Conservation (phyloP, 495 filamentous ascomycete species). For the Aspergillus sclerotioniger region DNA sequence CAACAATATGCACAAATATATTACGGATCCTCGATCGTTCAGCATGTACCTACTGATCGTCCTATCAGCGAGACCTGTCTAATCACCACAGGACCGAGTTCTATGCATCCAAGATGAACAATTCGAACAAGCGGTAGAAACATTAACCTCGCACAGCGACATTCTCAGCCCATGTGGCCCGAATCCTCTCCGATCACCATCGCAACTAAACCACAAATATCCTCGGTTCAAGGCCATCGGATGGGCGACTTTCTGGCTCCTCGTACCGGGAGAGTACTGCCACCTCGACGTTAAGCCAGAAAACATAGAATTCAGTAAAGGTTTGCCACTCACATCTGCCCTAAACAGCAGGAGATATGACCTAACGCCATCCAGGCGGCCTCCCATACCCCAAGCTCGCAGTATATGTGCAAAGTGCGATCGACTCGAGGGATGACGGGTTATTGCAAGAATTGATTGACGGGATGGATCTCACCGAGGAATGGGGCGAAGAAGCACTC, state of each 20-base stretch:
- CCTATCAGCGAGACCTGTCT: background rate
- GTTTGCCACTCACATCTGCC: background rate
- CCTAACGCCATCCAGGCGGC: background rate
- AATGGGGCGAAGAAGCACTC: slow-evolving; percentile 1
- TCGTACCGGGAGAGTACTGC: slow-evolving; percentile 9
- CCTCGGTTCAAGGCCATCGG: slow-evolving; percentile 8
- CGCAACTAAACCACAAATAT: slow-evolving; percentile 7
- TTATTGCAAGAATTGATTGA: slow-evolving; percentile 6
- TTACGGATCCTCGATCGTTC: background rate
- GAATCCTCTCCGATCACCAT: background rate
- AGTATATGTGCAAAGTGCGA: background rate
- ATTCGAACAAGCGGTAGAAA: background rate
- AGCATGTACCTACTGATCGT: background rate
- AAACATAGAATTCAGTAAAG: slow-evolving; percentile 9
- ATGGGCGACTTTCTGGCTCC: background rate
- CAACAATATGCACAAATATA: slow-evolving; percentile 8
- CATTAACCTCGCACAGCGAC: slow-evolving; percentile 1
- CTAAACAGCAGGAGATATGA: background rate
- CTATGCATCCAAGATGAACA: slow-evolving; percentile 4
- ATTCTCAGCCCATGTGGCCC: slow-evolving; percentile 10
- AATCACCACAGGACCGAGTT: slow-evolving; percentile 7
- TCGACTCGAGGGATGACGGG: background rate
- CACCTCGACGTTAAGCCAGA: slow-evolving; percentile 2
- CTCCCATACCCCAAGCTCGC: slow-evolving; percentile 6
- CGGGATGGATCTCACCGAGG: slow-evolving; percentile 7